phyloP scores from a whole-genome alignment of 768 basidiomycete species.

The Dentipellis fragilis region DNA sequence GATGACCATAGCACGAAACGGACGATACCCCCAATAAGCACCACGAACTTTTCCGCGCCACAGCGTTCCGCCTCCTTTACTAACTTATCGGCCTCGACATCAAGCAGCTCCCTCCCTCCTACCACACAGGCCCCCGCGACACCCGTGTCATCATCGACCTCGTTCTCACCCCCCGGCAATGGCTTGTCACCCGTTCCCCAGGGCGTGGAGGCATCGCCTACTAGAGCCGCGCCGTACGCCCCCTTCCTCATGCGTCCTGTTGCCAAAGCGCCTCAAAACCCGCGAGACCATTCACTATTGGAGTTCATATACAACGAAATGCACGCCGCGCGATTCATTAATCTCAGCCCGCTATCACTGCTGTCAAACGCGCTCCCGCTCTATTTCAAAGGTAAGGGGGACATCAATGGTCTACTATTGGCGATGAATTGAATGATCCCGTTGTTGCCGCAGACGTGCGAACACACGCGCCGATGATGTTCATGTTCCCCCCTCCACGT shows the following conservation, averaged over 20 bases:
- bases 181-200: background rate
- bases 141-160: background rate
- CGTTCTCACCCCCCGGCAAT: background rate
- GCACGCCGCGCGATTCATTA: constrained; percentile 61
- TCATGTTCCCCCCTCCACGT: constrained; percentile 44
- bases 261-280: constrained; percentile 27
- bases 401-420: background rate
- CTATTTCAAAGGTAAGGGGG: constrained; percentile 50
- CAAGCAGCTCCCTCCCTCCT: background rate
- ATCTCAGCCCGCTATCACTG: constrained; percentile 51
- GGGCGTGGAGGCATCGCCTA: background rate
- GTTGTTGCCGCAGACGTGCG: constrained; percentile 39
- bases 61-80: background rate
- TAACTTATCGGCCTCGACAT: background rate
- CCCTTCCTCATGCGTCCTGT: background rate
- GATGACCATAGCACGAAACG: background rate
- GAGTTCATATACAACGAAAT: constrained; percentile 58
- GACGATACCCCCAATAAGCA: background rate
- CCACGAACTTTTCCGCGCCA: background rate
- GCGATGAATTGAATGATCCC: background rate
- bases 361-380: constrained; percentile 45
- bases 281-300: constrained; percentile 57
- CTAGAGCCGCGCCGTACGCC: background rate
- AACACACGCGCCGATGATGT: constrained; percentile 52
- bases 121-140: background rate